phyloP scores from a whole-genome alignment of 2,329 filamentous ascomycete species.

The Leptosphaerulina australis region DNA sequence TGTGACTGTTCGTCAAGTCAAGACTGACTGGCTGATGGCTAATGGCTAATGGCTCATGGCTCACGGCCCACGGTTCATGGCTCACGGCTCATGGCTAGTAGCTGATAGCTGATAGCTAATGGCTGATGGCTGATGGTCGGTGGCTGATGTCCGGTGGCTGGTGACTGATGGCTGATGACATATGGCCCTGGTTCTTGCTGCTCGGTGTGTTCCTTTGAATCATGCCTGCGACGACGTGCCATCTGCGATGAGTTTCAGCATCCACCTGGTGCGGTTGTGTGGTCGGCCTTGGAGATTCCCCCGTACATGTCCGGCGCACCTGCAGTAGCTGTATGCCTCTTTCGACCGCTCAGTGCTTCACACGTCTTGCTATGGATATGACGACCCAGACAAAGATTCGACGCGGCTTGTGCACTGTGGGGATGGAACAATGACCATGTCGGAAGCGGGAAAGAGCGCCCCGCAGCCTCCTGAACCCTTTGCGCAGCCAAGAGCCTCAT shows the following conservation, averaged over 20 bases:
- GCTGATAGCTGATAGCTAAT: too few species aligned
- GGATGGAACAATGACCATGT: conserved; percentile 9
- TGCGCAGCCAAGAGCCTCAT: conserved; percentile 27
- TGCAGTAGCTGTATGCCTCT: conserved; percentile 34
- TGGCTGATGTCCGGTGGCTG: too few species aligned
- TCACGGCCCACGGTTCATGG: too few species aligned
- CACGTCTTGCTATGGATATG: conserved; percentile 19
- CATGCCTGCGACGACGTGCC: background rate
- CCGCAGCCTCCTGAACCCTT: conserved; percentile 8
- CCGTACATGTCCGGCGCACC: conserved; percentile 30
- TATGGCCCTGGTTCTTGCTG: background rate
- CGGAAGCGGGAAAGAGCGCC: conserved; percentile 1
- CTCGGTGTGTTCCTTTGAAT: too few species aligned
- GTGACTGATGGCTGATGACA: background rate
- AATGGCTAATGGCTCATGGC: background rate
- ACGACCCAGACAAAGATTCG: conserved; percentile 1
- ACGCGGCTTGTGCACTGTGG: conserved; percentile 17
- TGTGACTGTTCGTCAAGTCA: background rate
- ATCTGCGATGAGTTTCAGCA: background rate
- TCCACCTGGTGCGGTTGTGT: background rate
- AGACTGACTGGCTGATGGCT: background rate
- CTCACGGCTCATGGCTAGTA: too few species aligned
- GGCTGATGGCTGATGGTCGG: too few species aligned
- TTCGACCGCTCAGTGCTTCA: conserved; percentile 17
- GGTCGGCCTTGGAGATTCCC: conserved; percentile 10